phyloP scores from a whole-genome alignment of 2,329 filamentous ascomycete species.

The Talaromyces sp. region DNA sequence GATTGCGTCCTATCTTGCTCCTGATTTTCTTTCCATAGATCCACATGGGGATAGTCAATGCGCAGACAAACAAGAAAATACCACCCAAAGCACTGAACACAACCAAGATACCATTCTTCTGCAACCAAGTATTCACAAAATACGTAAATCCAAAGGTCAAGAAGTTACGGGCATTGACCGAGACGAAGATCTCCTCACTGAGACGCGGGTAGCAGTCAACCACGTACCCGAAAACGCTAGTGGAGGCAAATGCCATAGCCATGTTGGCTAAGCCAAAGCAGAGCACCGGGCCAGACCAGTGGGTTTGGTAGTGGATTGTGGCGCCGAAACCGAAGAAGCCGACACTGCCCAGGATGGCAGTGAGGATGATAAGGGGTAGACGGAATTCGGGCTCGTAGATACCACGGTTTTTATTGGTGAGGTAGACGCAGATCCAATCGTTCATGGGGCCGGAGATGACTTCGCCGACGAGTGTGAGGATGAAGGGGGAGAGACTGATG shows the following conservation, averaged over 20 bases:
- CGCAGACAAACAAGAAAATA: slow-evolving; percentile 13
- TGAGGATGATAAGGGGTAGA: slow-evolving; percentile 8
- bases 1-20: slow-evolving; percentile 12
- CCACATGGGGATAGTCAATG: slow-evolving; percentile 14
- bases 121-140: slow-evolving; percentile 14
- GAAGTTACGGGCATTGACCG: slow-evolving; percentile 14
- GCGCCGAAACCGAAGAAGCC: slow-evolving; percentile 17
- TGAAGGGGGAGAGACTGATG: slow-evolving; percentile 12
- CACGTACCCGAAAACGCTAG: slow-evolving; percentile 14
- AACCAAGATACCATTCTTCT: slow-evolving; percentile 1
- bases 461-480: slow-evolving; percentile 14
- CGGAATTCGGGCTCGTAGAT: slow-evolving; percentile 18
- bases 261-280: slow-evolving; percentile 14
- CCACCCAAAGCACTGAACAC: slow-evolving; percentile 13
- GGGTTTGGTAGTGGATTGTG: slow-evolving; percentile 10
- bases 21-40: slow-evolving; percentile 15
- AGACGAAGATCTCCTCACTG: slow-evolving; percentile 16
- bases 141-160: slow-evolving; percentile 16
- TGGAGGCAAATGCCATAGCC: slow-evolving; percentile 15
- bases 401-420: slow-evolving; percentile 15
- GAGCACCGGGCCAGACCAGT: slow-evolving; percentile 13
- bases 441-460: slow-evolving; percentile 16
- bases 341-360: slow-evolving; percentile 5
- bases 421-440: slow-evolving; percentile 15
- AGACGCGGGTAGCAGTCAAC: slow-evolving; percentile 15